Evolutionary conservation across 768 basidiomycete species (phyloP).

Genomic region (Leccinum ochraceum): DNA sequence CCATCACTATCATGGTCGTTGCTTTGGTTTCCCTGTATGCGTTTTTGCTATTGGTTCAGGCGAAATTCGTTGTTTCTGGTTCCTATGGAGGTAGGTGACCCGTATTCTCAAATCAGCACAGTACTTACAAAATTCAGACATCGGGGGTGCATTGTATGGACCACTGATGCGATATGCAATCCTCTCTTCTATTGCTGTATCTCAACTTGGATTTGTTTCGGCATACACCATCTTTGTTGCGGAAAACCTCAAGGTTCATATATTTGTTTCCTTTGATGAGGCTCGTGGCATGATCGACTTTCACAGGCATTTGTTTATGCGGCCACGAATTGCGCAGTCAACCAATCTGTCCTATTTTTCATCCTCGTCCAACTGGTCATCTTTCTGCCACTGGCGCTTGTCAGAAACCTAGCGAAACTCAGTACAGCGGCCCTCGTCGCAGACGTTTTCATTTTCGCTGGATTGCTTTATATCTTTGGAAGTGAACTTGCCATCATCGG

Average conservation of each 20-base stretch:
- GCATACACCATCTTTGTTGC: slow-evolving; percentile 98
- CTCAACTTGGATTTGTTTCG: slow-evolving; percentile 85
- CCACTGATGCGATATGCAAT: slow-evolving; percentile 92
- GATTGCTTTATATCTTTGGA: slow-evolving; percentile 83
- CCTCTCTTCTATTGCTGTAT: slow-evolving; percentile 81
- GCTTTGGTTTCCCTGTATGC: slow-evolving; percentile 89
- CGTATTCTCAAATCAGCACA: slow-evolving; percentile 2
- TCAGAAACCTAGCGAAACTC: slow-evolving; percentile 93
- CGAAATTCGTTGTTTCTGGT: slow-evolving; percentile 86
- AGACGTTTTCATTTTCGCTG: slow-evolving; percentile 92
- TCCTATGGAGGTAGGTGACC: slow-evolving; percentile 82
- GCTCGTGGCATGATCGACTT: slow-evolving; percentile 2
- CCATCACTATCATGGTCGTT: slow-evolving; percentile 73
- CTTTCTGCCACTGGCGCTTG: slow-evolving; percentile 86
- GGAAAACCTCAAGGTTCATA: slow-evolving; percentile 68
- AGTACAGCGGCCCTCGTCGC: slow-evolving; percentile 90
- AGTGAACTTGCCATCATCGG: slow-evolving; percentile 76
- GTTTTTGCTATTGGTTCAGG: slow-evolving; percentile 86
- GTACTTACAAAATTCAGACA: slow-evolving; percentile 52
- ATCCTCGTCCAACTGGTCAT: slow-evolving; percentile 83
- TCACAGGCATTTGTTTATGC: slow-evolving; percentile 80
- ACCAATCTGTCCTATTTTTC: slow-evolving; percentile 72
- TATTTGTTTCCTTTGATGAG: background rate
- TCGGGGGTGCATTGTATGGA: slow-evolving; percentile 91
- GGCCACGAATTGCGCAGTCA: slow-evolving; percentile 69